Percentiles rank a stretch among this genome's conserved stretches.
phyloP scores from a whole-genome alignment of 345 rosid genomes.

The Lumnitzera littorea region DNA sequence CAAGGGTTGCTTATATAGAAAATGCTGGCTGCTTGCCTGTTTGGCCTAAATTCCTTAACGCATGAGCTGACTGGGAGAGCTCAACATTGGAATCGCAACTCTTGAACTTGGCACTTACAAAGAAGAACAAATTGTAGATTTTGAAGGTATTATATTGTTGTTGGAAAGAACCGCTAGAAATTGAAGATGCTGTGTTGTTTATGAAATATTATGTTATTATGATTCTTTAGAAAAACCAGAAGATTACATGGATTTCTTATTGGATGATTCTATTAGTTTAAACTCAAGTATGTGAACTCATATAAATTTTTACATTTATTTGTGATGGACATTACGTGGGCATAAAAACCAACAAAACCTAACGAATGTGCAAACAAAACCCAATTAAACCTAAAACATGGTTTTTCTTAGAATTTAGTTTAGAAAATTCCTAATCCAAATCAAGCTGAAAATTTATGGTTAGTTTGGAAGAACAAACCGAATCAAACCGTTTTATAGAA shows the following conservation, averaged over 20 bases:
- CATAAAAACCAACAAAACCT: too few species aligned
- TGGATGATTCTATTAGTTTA: not conserved
- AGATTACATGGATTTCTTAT: not conserved
- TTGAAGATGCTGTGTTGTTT: too few species aligned
- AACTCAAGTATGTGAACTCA: too few species aligned
- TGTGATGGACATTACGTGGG: too few species aligned
- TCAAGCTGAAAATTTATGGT: too few species aligned
- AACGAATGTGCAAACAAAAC: too few species aligned
- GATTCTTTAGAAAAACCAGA: not conserved
- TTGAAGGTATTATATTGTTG: conserved; percentile 44
- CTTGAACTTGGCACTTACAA: conserved; percentile 65
- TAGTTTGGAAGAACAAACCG: too few species aligned
- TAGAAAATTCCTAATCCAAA: too few species aligned
- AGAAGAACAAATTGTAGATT: conserved; percentile 54
- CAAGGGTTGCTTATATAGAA: conserved; percentile 72
- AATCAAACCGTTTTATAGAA: too few species aligned
- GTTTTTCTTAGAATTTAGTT: too few species aligned
- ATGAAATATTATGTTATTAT: too few species aligned
- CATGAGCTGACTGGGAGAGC: conserved; percentile 95
- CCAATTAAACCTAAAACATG: too few species aligned
- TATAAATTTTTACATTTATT: not conserved
- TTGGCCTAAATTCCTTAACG: conserved; percentile 77
- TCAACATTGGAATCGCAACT: conserved; percentile 76
- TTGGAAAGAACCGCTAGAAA: not conserved
- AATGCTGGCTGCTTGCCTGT: conserved; percentile 67